phyloP scores from a whole-genome alignment of 2,329 filamentous ascomycete genomes.

The Ceratocystis papillata region DNA sequence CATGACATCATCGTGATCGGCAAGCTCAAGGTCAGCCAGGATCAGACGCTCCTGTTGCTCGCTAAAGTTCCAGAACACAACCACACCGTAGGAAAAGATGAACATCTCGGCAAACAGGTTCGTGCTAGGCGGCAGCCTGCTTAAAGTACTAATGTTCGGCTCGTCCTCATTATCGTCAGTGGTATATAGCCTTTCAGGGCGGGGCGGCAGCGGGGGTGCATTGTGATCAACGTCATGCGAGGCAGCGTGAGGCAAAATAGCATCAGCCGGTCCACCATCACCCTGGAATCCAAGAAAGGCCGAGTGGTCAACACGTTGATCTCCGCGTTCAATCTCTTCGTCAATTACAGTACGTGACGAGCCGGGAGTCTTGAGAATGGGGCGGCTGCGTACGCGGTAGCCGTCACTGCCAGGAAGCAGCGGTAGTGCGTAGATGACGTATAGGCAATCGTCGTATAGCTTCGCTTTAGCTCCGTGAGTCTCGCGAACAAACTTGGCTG shows the following conservation, averaged over 20 bases:
- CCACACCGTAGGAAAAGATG: conserved; percentile 92
- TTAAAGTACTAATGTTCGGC: conserved; percentile 29
- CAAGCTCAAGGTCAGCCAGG: conserved; percentile 86
- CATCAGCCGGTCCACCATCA: conserved; percentile 27
- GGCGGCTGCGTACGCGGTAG: conserved; percentile 78
- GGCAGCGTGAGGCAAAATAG: not conserved
- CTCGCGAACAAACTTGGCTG: conserved; percentile 79
- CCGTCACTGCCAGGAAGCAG: conserved; percentile 76
- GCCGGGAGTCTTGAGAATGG: conserved; percentile 82
- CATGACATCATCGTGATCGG: conserved; percentile 54
- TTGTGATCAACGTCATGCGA: not conserved
- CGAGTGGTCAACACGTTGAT: conserved; percentile 67
- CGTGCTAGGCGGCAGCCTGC: conserved; percentile 56
- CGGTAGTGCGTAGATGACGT: conserved; percentile 88
- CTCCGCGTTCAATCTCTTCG: conserved; percentile 90
- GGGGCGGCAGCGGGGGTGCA: conserved; percentile 4
- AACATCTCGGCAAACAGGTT: conserved; percentile 90
- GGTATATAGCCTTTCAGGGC: conserved; percentile 22
- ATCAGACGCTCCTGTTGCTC: conserved; percentile 95
- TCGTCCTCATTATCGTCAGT: conserved; percentile 25
- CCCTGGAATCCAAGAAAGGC: conserved; percentile 19
- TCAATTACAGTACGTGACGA: conserved; percentile 82
- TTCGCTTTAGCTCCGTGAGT: conserved; percentile 88
- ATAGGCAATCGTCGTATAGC: conserved; percentile 94
- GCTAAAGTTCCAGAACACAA: conserved; percentile 98